These are phyloP conservation scores for Ophiostoma sp. DNA, from an alignment of 2,329 filamentous ascomycete genomes.

Conservation along the genomic window DNA sequence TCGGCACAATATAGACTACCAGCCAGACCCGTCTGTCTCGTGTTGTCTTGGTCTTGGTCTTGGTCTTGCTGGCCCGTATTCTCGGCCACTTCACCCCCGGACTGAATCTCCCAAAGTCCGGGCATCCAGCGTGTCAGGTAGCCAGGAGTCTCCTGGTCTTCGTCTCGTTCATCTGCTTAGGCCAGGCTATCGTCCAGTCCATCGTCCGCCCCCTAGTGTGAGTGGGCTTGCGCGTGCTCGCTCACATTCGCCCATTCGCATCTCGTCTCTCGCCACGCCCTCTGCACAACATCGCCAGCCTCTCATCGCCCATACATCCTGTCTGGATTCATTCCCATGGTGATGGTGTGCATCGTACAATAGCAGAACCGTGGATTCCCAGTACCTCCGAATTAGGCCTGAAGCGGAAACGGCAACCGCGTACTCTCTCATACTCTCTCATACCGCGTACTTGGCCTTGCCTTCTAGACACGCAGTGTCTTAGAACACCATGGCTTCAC, in stretches of 20 bases:
- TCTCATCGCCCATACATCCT: neutral
- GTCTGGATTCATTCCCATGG: neutral
- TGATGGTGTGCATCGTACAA: neutral
- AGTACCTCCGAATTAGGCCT: neutral
- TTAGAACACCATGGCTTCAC: slow-evolving; percentile 42
- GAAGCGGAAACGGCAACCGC: neutral
- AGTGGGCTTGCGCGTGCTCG: slow-evolving; percentile 7
- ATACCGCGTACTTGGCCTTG: neutral
- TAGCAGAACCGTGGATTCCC: neutral
- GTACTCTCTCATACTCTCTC: neutral
- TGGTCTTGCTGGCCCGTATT: neutral
- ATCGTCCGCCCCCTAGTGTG: slow-evolving; percentile 29
- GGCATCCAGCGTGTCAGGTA: slow-evolving; percentile 14
- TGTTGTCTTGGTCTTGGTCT: neutral
- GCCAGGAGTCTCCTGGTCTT: slow-evolving; percentile 6
- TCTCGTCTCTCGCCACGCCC: neutral
- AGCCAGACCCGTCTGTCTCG: neutral
- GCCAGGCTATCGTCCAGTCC: neutral
- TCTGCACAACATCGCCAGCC: neutral
- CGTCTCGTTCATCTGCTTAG: slow-evolving; percentile 1
- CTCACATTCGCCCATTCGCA: slow-evolving; percentile 14
- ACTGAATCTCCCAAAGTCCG: slow-evolving; percentile 16
- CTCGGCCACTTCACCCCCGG: neutral
- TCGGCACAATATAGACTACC: neutral
- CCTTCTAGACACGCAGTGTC: neutral